These are phyloP conservation scores for Blastobotrys terrestris DNA, from an alignment of 805 yeast genomes.

Conservation along the genomic window DNA sequence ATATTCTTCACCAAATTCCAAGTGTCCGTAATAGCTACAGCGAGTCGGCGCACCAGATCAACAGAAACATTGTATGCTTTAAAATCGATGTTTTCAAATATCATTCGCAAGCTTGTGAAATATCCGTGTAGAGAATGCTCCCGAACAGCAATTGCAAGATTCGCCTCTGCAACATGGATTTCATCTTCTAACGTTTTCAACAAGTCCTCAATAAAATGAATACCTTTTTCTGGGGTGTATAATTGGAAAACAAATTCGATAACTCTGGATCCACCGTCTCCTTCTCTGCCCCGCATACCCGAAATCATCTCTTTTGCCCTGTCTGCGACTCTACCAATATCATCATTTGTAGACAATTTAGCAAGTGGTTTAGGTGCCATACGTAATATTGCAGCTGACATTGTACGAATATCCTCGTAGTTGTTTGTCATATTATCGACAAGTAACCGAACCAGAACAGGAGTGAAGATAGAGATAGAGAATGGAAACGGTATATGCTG, in stretches of 20 bases:
- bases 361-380: slow-evolving; percentile 38
- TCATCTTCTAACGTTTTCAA: slow-evolving; percentile 32
- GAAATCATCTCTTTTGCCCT: slow-evolving; percentile 25
- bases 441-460: slow-evolving; percentile 41
- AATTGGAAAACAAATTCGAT: slow-evolving; percentile 45
- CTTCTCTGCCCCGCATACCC: slow-evolving; percentile 48
- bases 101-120: slow-evolving; percentile 50
- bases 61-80: slow-evolving; percentile 15
- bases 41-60: slow-evolving; percentile 10
- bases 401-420: slow-evolving; percentile 68
- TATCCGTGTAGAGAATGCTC: slow-evolving; percentile 61
- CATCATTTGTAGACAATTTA: slow-evolving; percentile 17
- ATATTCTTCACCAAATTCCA: slow-evolving; percentile 47
- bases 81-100: slow-evolving; percentile 32
- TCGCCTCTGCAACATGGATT: slow-evolving; percentile 30
- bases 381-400: slow-evolving; percentile 41
- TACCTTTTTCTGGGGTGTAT: slow-evolving; percentile 21
- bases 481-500: slow-evolving; percentile 47
- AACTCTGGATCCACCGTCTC: slow-evolving; percentile 75
- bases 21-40: slow-evolving; percentile 19
- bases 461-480: slow-evolving; percentile 38
- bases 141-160: slow-evolving; percentile 40
- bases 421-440: slow-evolving; percentile 61
- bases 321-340: slow-evolving; percentile 25
- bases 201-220: slow-evolving; percentile 30